Base-by-base conservation (phyloP, 1,139 yeast genomes). In the Taphrina communis region DNA sequence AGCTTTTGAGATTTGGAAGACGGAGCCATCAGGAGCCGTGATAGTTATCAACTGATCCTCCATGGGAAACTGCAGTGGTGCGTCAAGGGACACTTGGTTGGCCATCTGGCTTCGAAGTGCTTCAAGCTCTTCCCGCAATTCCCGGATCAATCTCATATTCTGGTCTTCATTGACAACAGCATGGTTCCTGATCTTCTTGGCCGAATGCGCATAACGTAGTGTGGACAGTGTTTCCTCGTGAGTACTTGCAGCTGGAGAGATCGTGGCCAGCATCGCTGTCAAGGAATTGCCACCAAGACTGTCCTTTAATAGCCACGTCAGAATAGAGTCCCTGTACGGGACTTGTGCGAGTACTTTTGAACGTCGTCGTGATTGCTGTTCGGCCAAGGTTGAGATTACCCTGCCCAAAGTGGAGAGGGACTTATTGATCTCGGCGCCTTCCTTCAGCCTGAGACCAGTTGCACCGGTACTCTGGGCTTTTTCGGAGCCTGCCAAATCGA, bases 401-500 rank as follows among this genome's bases (percentile, higher is more conserved):
- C 96, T 79, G 0, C 96, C 96, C 31, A 89, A 79, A 0, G 91
- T 89, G 0, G 93, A 86, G 69, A 89, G 79, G 0, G 93, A 88
- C 75, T 87, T 87, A 78, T 89, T 90, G 74, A 90, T 89, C 71
- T 86, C 85, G 5, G 86, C 82, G 0, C 96, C 96, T 76, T 90
- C 96, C 72, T 86, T 83, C 68, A 88, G 81, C 65, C 95, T 79
- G 12, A 83, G 84, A 1, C 90, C 91, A 35, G 83, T 84, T 0
- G 88, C 83, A 38, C 89, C 89, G 0, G 90, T 85, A 21, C 87
- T 82, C 21, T 80, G 77, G 7, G 88, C 85, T 70, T 94, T 80
- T 75, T 89, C 96, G 0, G 93, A 87, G 0, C 96, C 96, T 0
- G 96, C 96, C 73, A 89, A 79, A 78, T 89, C 96, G 1, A 89